phyloP scores from a whole-genome alignment of 1,284 basidiomycete genomes.

The Naganishia albida region DNA sequence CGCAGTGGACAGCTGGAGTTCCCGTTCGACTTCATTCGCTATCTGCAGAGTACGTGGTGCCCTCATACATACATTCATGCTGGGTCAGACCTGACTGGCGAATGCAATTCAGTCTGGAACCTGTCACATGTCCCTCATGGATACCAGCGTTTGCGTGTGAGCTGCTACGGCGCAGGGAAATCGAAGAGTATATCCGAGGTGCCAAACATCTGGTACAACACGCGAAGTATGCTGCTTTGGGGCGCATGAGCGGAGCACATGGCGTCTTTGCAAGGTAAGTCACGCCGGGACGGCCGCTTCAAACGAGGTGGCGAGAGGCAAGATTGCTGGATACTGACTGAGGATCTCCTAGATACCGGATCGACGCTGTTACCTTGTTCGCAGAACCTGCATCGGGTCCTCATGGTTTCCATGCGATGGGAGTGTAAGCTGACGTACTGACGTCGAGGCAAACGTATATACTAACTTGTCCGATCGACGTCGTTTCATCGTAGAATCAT shows the following conservation, averaged over 20 bases:
- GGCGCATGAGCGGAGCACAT: conserved; percentile 54
- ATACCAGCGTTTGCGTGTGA: conserved; percentile 10
- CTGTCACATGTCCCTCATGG: conserved; percentile 16
- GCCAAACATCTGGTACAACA: conserved; percentile 45
- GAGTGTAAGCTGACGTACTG: conserved; percentile 73
- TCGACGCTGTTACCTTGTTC: conserved; percentile 90
- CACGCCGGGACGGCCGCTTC: conserved; percentile 8
- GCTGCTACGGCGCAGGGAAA: conserved; percentile 8
- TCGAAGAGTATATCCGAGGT: conserved; percentile 37
- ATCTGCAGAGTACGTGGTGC: conserved; percentile 55
- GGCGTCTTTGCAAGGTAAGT: conserved; percentile 54
- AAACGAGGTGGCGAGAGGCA: no score
- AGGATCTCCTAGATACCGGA: conserved; percentile 68
- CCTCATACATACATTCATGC: not conserved
- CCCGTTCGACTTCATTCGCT: conserved; percentile 77
- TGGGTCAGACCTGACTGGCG: not conserved
- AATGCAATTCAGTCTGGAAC: conserved; percentile 9
- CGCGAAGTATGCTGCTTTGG: conserved; percentile 46
- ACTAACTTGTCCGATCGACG: no score
- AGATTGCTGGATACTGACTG: no score
- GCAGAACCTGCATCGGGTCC: conserved; percentile 84
- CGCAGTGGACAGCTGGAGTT: conserved; percentile 69
- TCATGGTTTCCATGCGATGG: conserved; percentile 91
- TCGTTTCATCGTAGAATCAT: conserved; percentile 68
- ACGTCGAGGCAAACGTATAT: no score